Evolutionary conservation across 331 rosid genomes (phyloP), one percentile per base, ranked within the genome.

Genomic region (Malus hybrid): DNA sequence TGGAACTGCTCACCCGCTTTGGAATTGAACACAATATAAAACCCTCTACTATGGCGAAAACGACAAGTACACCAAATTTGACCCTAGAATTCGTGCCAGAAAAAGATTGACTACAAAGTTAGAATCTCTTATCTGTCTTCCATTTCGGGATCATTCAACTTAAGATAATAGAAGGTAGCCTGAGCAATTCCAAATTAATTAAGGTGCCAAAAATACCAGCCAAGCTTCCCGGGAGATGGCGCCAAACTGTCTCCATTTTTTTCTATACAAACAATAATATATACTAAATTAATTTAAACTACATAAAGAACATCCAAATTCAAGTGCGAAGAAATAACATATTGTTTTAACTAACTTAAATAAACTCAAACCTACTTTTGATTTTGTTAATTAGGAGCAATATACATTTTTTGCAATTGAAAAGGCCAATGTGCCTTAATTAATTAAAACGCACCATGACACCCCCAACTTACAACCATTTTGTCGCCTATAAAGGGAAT

Each of bases 41-140:
- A 2, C 46, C 39, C 34, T 57, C 24, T 20, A 13, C 33, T 8
- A 3, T 12, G 54, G 62, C 15, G 60, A 34, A 44, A 46, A 62
- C 62, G 52, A 71, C 34, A 71, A 48, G 71, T 14, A 74, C 78
- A 28, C 61, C 62, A 74, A 46, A 27, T 10, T 46, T 74, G 70
- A 74, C 78, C 6, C 18, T 24, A 60, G 65, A 60, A 59, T 22
- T 59, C n/a, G 18, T 59, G 6, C 65, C 32, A 13, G 6, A 15
- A 4, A 20, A 60, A 12, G 1, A 24, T 60, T 60, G 61, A 55
- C 27, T 8, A 10, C 50, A 60, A 5, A 3, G 65, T 22, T 10
- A 29, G 39, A 62, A 62, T 62, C 20, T 28, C n/a, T 15, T 27
- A 24, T 44, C 19, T 29, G 69, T 61, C 77, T 22, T 73, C 69